Base-by-base conservation (phyloP, 164 flowering plant species). In the Vitis riparia region DNA sequence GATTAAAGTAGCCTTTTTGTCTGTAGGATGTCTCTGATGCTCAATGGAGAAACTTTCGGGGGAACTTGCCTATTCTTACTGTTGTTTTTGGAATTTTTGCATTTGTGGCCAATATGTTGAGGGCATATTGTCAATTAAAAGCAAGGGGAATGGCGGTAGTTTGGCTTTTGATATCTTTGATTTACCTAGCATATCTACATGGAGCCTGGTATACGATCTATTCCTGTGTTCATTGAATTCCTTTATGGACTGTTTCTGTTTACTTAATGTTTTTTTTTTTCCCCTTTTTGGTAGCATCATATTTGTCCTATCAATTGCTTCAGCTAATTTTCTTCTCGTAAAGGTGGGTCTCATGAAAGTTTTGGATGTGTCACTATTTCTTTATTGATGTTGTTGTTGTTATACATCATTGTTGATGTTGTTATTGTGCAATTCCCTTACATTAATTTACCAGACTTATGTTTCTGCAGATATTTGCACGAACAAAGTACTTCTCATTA, bases 41-140 rank as follows among this genome's bases (percentile, higher is more conserved):
- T 2, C 99, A 95, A 70, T 95, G 98, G 98, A 86, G 97, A 76
- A 95, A 90, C 68, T 93, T 93, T 53, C 98, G 99, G 37, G 88
- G 82, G 57, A 95, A 93, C 76, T 77, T 95, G 59, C 87, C 87
- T 9, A 66, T 91, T 74, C 92, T 95, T 62, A 82, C 91, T 1
- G 10, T 76, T 63, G 97, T 95, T 27, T 86, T 95, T 68, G 89
- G 80, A 16, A 59, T 79, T 17, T 91, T 91, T 67, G 72, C 88
- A 23, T n/a, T 83, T 72, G 66, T 88, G 51, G 93, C 94, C 56
- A 80, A 79, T 76, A 30, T 56, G 2, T 68, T 79, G 62, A 85
- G 91, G 78, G 44, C 78, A n/a, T 49, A 8, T 5, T 87, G 69
- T 72, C 37, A 63, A 58, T 73, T 95, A 58, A 87, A 77, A 82